Evolutionary conservation across 345 rosid genomes (phyloP), one percentile per base, ranked within the genome.

Genomic region (Gossypium sturtianum): DNA sequence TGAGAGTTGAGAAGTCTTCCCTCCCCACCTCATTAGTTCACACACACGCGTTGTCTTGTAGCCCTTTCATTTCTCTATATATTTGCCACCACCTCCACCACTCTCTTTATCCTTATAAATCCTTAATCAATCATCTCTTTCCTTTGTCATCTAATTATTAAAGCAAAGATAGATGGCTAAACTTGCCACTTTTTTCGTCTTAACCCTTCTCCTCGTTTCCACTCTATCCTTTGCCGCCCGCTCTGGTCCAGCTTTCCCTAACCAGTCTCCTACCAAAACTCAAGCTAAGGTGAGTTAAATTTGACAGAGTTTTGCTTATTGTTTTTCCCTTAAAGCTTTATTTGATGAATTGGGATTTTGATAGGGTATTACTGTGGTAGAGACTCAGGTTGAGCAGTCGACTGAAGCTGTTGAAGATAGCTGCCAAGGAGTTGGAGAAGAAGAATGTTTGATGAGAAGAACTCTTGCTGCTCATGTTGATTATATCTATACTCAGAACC

Each of bases 381-480:
- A 4, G 41, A 34, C 41, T 23, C 61, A 29, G 19, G 13, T 53
- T 6, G 66, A n/a, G 60, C 68, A 22, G 16, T 59, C 38, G 34
- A 54, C 19, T 13, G 84, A 72, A 2, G 77, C 66, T 22, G 70
- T 74, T 16, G 86, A 77, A 20, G 87, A 80, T 52, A 77, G 66
- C 86, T 89, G 93, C 38, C 82, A 83, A 54, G 87, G 84, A 54
- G 70, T 77, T 47, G 82, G 68, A 27, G 85, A 84, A 41, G 90
- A 89, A 51, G 90, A 88, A 66, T 88, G 94, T 62, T 70, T 86
- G 79, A 73, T 74, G 69, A 81, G 84, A 73, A 83, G 89, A 74
- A 77, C 90, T 76, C 85, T 86, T 63, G 86, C 83, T 19, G 86
- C 89, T 70, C 90, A 89, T 82, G 49, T 57, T 22, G 91, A 89